A percentile compares a stretch with the other conserved stretches of the same genome.
Conservation (phyloP, 2,329 filamentous ascomycete species). For the Fusarium nygamai region DNA sequence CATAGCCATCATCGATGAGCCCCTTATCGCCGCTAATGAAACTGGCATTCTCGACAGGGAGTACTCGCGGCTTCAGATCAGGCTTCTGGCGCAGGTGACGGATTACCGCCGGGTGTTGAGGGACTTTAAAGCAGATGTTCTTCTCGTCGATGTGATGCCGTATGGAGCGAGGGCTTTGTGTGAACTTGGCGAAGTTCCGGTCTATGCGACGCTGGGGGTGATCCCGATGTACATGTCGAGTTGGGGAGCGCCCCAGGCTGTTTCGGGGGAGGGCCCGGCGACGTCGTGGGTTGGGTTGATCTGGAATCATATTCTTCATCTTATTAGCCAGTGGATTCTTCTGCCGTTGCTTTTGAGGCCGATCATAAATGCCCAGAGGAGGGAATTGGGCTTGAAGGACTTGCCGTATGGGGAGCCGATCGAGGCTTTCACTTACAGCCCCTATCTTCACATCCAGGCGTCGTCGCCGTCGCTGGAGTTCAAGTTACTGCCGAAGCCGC, state of each 20-base stretch:
- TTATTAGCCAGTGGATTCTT: slow-evolving; percentile 42
- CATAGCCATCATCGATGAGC: slow-evolving; percentile 46
- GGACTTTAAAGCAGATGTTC: slow-evolving; percentile 44
- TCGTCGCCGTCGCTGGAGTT: slow-evolving; percentile 50
- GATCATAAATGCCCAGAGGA: slow-evolving; percentile 46
- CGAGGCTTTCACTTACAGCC: slow-evolving; percentile 50
- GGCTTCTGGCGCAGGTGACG: slow-evolving; percentile 49
- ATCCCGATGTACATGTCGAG: slow-evolving; percentile 51
- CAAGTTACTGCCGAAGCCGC: slow-evolving; percentile 36
- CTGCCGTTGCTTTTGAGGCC: slow-evolving; percentile 43
- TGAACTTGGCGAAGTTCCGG: slow-evolving; percentile 48
- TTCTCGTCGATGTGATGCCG: slow-evolving; percentile 53
- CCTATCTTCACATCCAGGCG: slow-evolving; percentile 52
- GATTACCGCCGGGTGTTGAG: slow-evolving; percentile 48
- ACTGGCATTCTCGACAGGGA: slow-evolving; percentile 48
- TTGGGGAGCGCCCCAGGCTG: slow-evolving; percentile 44
- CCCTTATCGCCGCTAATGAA: slow-evolving; percentile 40
- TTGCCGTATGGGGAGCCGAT: slow-evolving; percentile 45
- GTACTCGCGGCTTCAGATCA: slow-evolving; percentile 38
- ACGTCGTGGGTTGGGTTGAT: slow-evolving; percentile 39
- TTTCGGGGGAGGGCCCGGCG: slow-evolving; percentile 47
- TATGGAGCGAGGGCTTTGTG: slow-evolving; percentile 49
- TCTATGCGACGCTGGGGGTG: slow-evolving; percentile 52
- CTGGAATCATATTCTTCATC: slow-evolving; percentile 43
- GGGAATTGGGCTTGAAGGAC: slow-evolving; percentile 39